Evolutionary conservation across 2,329 filamentous ascomycete genomes (phyloP).

Genomic region (Leptoxyphium fumago): DNA sequence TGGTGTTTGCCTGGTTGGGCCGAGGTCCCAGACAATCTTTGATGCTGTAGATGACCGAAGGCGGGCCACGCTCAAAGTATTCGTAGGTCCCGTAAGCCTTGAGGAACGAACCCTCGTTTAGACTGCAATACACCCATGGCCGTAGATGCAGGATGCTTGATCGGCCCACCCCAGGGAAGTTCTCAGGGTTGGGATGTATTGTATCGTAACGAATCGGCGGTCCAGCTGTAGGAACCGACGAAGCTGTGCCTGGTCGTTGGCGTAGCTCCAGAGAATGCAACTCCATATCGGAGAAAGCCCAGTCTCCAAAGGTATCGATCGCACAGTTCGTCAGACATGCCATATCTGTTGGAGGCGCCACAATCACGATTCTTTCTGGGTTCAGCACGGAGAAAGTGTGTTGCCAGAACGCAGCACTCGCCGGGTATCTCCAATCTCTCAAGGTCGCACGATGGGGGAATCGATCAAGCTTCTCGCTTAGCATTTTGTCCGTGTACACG

Average conservation of each 20-base stretch:
- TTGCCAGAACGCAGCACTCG: slow-evolving; percentile 32
- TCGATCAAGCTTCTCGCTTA: slow-evolving; percentile 7
- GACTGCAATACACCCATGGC: slow-evolving; percentile 48
- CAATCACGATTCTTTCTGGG: slow-evolving; percentile 27
- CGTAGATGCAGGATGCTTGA: slow-evolving; percentile 40
- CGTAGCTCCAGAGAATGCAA: slow-evolving; percentile 17
- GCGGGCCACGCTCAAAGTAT: slow-evolving; percentile 49
- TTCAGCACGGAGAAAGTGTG: slow-evolving; percentile 40
- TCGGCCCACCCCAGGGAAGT: slow-evolving; percentile 9
- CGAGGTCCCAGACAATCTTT: slow-evolving; percentile 9
- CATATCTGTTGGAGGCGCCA: slow-evolving; percentile 47
- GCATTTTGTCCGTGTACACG: slow-evolving; percentile 21
- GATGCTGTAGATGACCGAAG: slow-evolving; percentile 17
- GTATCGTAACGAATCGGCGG: slow-evolving; percentile 2
- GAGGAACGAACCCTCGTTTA: slow-evolving; percentile 67
- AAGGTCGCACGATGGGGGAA: slow-evolving; percentile 24
- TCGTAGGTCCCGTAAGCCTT: slow-evolving; percentile 57
- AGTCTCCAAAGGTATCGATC: slow-evolving; percentile 33
- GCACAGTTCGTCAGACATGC: slow-evolving; percentile 44
- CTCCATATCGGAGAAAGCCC: slow-evolving; percentile 20
- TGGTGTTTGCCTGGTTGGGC: neutral
- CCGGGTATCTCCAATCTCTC: slow-evolving; percentile 13
- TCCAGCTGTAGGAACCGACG: neutral
- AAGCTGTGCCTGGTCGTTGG: neutral
- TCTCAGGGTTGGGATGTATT: slow-evolving; percentile 4